Evolutionary conservation across 108 stramenopile genomes (phyloP).

Genomic region (Skeletonema costatum): DNA sequence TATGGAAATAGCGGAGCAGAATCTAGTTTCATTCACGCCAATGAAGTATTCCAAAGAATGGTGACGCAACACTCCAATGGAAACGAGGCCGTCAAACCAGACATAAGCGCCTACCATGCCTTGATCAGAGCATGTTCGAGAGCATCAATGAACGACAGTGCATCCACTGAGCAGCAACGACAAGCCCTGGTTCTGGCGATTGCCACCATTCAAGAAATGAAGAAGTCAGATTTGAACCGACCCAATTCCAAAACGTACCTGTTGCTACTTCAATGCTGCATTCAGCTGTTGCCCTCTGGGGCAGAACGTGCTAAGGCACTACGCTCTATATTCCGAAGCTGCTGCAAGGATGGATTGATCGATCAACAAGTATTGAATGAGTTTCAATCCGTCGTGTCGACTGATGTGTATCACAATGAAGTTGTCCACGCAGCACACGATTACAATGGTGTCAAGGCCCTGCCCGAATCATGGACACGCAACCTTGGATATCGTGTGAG

Average conservation of each 20-base stretch:
- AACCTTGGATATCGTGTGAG: slow-evolving; percentile 61
- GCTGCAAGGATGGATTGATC: slow-evolving; percentile 76
- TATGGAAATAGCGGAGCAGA: slow-evolving; percentile 29
- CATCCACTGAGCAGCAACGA: slow-evolving; percentile 16
- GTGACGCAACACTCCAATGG: slow-evolving; percentile 35
- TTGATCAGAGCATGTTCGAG: slow-evolving; percentile 62
- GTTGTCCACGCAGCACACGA: slow-evolving; percentile 53
- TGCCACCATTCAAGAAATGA: slow-evolving; percentile 49
- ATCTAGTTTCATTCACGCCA: slow-evolving; percentile 23
- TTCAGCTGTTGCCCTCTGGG: slow-evolving; percentile 47
- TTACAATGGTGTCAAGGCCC: slow-evolving; percentile 47
- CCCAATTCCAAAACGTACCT: slow-evolving; percentile 71
- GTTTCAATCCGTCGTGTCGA: slow-evolving; percentile 55
- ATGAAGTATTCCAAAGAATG: slow-evolving; percentile 53
- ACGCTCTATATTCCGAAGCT: slow-evolving; percentile 65
- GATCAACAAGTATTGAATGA: slow-evolving; percentile 53
- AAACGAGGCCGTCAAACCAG: slow-evolving; percentile 42
- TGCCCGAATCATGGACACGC: slow-evolving; percentile 78
- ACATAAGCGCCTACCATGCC: slow-evolving; percentile 54
- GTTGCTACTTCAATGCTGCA: slow-evolving; percentile 62
- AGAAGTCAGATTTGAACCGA: slow-evolving; percentile 33
- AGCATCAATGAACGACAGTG: slow-evolving; percentile 3
- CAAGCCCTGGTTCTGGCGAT: slow-evolving; percentile 47
- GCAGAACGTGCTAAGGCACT: slow-evolving; percentile 58
- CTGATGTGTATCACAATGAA: slow-evolving; percentile 59